Evolutionary conservation across 225 moss, liverwort and hornwort species (phyloP), one percentile per base, ranked within the genome.

Genomic region (Takakia lepidozioides): DNA sequence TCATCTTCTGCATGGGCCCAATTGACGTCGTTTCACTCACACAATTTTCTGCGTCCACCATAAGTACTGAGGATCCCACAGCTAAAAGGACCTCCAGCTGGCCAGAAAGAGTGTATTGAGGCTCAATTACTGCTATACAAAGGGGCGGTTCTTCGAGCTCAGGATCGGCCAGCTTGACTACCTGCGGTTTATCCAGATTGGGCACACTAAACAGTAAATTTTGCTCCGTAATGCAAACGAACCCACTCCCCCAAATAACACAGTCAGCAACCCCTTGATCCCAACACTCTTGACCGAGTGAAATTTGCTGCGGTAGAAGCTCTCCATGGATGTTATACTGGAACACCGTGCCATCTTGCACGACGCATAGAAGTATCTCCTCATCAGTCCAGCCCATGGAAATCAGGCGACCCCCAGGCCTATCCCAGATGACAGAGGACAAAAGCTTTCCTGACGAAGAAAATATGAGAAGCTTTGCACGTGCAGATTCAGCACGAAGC

Each of bases 381-480:
- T 91, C 91, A 20, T 85, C 85, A 1, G 98, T 85, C 98, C 98
- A 98, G 26, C 98, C 98, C 34, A 98, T 70, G 3, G 75, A 68
- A 50, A 98, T 59, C 5, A 98, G 63, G 3, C 83, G 75, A 8
- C 95, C 95, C 6, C 95, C 95, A 20, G 95, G 91, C 3, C 85
- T 74, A 27, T 98, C 95, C 95, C 98, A 98, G 0, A 81, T 58
- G 38, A 83, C 78, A 1, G 91, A 91, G 2, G 80, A 68, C 20
- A 91, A 55, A 5, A 87, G 44, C 65, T 69, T 86, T 13, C 98
- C 98, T 0, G 91, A 87, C 0, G 98, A 73, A 3, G 83, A 66
- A 49, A 87, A 98, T 26, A 98, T 52, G 11, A 85, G 73, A 46
- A 98, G 68, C 74, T 98, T 98, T 40, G 85, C 80, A 11, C 98